Conservation (phyloP, 2,329 filamentous ascomycete species). For the Xylariaceae sp. region DNA sequence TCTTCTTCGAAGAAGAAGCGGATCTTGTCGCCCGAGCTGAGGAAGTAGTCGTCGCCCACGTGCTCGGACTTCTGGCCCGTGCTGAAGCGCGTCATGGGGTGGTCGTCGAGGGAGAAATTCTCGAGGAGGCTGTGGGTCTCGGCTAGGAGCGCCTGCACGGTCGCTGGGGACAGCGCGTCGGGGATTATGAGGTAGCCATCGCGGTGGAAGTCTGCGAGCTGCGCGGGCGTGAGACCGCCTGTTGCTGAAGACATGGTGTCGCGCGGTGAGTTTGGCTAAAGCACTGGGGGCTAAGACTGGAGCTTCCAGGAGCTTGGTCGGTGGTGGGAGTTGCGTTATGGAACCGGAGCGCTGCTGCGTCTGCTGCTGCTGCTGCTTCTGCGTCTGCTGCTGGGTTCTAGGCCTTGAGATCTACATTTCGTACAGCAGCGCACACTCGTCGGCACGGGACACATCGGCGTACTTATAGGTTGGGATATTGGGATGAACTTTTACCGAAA, state of each 20-base stretch:
- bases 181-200: constrained; percentile 91
- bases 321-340: too few species aligned
- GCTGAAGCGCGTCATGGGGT: constrained; percentile 91
- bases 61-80: constrained; percentile 72
- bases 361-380: too few species aligned
- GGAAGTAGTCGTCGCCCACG: constrained; percentile 92
- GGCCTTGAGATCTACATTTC: background rate
- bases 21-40: constrained; percentile 82
- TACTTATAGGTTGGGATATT: background rate
- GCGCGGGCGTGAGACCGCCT: constrained; percentile 61
- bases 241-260: constrained; percentile 17
- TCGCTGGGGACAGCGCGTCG: constrained; percentile 61
- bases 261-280: too few species aligned
- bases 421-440: background rate
- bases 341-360: too few species aligned
- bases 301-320: too few species aligned
- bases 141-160: constrained; percentile 61
- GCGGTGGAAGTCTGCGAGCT: constrained; percentile 65
- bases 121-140: constrained; percentile 72
- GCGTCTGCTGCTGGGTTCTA: background rate
- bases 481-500: background rate
- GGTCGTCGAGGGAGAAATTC: constrained; percentile 70
- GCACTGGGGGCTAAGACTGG: too few species aligned
- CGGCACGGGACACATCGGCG: background rate
- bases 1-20: constrained; percentile 98